Percentiles rank a stretch among this genome's conserved stretches.
Evolutionary conservation across 2,329 filamentous ascomycete genomes (phyloP).

Genomic region (Cytospora paraplurivora): DNA sequence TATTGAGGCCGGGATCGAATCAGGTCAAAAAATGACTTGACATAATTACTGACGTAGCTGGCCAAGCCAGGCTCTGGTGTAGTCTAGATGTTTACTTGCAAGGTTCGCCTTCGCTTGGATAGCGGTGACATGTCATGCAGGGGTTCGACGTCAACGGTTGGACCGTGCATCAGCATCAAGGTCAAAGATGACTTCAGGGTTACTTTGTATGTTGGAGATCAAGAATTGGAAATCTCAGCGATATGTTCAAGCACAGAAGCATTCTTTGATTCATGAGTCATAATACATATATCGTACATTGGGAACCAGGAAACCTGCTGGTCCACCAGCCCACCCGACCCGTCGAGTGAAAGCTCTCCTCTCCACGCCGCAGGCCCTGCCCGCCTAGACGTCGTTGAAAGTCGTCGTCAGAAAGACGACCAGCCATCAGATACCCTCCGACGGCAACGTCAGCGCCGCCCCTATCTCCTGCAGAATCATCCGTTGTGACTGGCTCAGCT

Average conservation of each 20-base stretch:
- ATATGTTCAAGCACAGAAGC: not conserved
- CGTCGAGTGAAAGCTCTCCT: too few species aligned
- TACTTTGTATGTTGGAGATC: too few species aligned
- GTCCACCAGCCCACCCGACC: not conserved
- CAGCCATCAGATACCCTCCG: not conserved
- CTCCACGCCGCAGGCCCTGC: not conserved
- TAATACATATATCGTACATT: not conserved
- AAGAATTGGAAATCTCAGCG: too few species aligned
- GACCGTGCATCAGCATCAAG: too few species aligned
- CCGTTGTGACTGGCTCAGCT: constrained; percentile 13
- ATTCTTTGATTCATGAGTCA: not conserved
- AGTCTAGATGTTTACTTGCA: too few species aligned
- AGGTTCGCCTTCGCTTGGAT: too few species aligned
- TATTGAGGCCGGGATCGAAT: not conserved
- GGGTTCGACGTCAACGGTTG: too few species aligned
- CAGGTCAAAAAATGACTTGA: too few species aligned
- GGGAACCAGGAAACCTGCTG: not conserved
- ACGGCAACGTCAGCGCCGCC: constrained; percentile 12
- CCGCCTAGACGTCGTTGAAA: not conserved
- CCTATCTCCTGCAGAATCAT: constrained; percentile 15
- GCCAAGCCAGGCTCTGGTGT: too few species aligned
- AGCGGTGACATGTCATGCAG: too few species aligned
- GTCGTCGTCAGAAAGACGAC: not conserved
- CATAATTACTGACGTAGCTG: too few species aligned
- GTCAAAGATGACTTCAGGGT: too few species aligned